These are phyloP conservation scores for Solanum pennellii DNA, from an alignment of 257 asterid genomes.

Conservation along the genomic window DNA sequence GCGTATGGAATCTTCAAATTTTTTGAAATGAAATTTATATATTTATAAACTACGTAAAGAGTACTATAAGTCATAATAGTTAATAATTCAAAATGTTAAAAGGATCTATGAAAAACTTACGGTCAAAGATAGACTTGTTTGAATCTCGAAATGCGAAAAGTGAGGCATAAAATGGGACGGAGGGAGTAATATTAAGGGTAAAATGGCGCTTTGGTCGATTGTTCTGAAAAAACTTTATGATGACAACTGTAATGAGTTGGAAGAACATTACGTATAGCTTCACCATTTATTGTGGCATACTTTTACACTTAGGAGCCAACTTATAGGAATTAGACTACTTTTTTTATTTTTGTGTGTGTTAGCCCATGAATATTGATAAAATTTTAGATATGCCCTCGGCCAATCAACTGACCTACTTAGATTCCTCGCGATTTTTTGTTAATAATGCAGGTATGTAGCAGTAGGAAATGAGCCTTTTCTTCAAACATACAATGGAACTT, in stretches of 20 bases:
- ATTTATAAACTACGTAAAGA: no score
- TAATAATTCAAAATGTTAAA: no score
- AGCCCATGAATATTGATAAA: rapidly evolving
- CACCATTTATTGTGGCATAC: background rate
- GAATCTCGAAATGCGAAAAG: no score
- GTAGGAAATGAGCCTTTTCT: conserved; percentile 96
- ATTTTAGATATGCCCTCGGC: background rate
- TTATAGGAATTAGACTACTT: background rate
- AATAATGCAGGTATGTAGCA: conserved; percentile 59
- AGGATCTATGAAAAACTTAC: no score
- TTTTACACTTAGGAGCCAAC: background rate
- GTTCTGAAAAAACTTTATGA: background rate
- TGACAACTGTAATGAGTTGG: background rate
- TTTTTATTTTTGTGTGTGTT: background rate
- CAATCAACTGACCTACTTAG: background rate
- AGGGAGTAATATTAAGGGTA: background rate
- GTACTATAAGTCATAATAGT: no score
- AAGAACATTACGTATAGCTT: background rate
- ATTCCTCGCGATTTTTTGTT: background rate
- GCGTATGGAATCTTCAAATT: no score
- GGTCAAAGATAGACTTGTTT: no score
- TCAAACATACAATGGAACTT: conserved; percentile 58
- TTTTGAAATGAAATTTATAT: no score
- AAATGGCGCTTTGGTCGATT: rapidly evolving
- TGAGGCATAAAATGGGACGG: no score